These are phyloP conservation scores for Suillus weaverae DNA, from an alignment of 768 basidiomycete genomes.

Conservation along the genomic window DNA sequence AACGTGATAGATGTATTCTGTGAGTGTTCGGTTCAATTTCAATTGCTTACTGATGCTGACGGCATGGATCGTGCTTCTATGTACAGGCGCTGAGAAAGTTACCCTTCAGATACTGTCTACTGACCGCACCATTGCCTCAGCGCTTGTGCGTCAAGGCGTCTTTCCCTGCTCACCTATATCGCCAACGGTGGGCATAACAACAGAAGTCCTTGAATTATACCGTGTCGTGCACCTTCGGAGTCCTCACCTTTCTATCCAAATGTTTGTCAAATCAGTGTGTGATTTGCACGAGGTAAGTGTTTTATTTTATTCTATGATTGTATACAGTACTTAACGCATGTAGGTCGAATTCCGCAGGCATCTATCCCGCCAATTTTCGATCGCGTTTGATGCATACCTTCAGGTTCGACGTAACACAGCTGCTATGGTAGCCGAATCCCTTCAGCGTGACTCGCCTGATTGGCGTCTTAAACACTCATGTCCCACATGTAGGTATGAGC, in stretches of 20 bases:
- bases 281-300: background rate
- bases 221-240: background rate
- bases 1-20: constrained; percentile 3
- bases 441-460: constrained; percentile 11
- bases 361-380: constrained; percentile 23
- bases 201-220: background rate
- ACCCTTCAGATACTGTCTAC: background rate
- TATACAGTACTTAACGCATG: background rate
- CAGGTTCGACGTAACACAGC: constrained; percentile 20
- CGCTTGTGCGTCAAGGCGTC: background rate
- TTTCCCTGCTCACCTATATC: background rate
- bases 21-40: background rate
- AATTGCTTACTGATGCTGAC: too few species aligned
- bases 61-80: background rate
- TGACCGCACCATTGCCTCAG: background rate
- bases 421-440: constrained; percentile 7
- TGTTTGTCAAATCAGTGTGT: background rate
- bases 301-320: background rate
- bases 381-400: constrained; percentile 27
- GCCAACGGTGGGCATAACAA: background rate
- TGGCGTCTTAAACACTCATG: constrained; percentile 13
- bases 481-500: constrained; percentile 11
- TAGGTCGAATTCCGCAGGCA: constrained; percentile 11
- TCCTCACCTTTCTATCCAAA: background rate
- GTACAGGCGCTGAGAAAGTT: background rate